Base-by-base conservation (phyloP, 306 rosid genomes). In the Fragaria nilgerrensis region DNA sequence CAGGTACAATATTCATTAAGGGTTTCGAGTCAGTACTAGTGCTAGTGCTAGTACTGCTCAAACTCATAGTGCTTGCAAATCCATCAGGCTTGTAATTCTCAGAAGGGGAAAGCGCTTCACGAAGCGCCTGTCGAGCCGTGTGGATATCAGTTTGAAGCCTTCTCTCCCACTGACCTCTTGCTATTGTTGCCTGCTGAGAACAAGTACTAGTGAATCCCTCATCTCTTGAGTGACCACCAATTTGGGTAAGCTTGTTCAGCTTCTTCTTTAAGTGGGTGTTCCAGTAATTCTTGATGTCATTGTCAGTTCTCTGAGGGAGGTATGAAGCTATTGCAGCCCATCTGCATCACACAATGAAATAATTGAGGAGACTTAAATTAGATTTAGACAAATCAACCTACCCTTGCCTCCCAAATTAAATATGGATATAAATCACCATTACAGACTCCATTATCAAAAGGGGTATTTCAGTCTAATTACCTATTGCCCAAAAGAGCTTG, bases 251-350 rank as follows among this genome's bases (percentile, higher is more conserved):
- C 80, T 89, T 95, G 69, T 65, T 86, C 3, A 92, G 91, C 81
- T 82, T 95, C 83, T 95, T 95, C 83, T 89, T 95, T 86, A 95
- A 81, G 78, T 95, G 91, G 39, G 97, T 95, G 78, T 95, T 95
- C 98, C 98, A 95, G 52, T 95, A 87, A 85, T 95, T 95, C 50
- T 95, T 95, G 25, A 95, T 95, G 85, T 95, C 98, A 45, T 95
- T 95, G 44, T 95, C 98, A 53, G 98, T 95, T 87, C 98, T 92
- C 71, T 95, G 92, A 9, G 98, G 97, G 70, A 95, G 97, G 83
- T 95, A 95, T 34, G 98, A 89, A 73, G 98, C 98, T 83, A 95
- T 95, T 11, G 98, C 97, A 41, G 98, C 98, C 98, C 98, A 95
- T 82, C 98, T 95, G 87, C 69, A 72, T 52, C 62, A 55, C 8